A percentile compares a stretch with the other conserved stretches of the same genome.
These are phyloP conservation scores for Populus hybrid DNA, from an alignment of 441 rosid species.

Conservation along the genomic window DNA sequence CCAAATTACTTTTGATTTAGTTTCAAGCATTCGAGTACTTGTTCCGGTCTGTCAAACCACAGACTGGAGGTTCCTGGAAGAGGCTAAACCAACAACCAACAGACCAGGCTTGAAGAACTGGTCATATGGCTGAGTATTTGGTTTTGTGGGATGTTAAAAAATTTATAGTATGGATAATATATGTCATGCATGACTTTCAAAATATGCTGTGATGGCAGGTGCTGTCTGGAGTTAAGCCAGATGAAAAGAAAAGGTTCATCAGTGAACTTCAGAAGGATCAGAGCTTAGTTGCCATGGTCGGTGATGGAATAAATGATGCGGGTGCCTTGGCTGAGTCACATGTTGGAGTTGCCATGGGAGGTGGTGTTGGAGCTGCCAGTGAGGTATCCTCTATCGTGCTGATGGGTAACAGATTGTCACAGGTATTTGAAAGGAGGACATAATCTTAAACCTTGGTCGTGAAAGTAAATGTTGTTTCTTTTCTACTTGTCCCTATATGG, in stretches of 20 bases:
- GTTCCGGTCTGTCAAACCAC: too few species aligned
- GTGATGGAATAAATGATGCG: conserved; percentile 98
- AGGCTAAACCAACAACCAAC: too few species aligned
- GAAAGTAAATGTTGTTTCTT: neutral
- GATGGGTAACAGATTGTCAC: conserved; percentile 85
- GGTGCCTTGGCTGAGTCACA: conserved; percentile 92
- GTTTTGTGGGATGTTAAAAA: neutral
- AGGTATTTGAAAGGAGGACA: conserved; percentile 43
- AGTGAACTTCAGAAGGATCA: conserved; percentile 65
- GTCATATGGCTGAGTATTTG: neutral
- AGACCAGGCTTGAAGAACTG: neutral
- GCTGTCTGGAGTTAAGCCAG: conserved; percentile 80
- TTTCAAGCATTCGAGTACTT: too few species aligned
- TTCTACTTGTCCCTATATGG: neutral
- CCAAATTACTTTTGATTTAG: too few species aligned
- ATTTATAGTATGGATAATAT: neutral
- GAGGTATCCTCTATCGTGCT: conserved; percentile 94
- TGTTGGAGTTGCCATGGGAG: conserved; percentile 93
- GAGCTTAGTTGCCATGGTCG: conserved; percentile 89
- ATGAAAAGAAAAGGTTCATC: conserved; percentile 72
- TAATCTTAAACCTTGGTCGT: neutral
- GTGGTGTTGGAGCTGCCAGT: conserved; percentile 93
- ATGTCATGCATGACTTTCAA: neutral
- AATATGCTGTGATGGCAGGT: conserved; percentile 48
- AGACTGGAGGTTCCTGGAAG: too few species aligned